phyloP scores from a whole-genome alignment of 208 protist species.

The Tetramitus jugosus region DNA sequence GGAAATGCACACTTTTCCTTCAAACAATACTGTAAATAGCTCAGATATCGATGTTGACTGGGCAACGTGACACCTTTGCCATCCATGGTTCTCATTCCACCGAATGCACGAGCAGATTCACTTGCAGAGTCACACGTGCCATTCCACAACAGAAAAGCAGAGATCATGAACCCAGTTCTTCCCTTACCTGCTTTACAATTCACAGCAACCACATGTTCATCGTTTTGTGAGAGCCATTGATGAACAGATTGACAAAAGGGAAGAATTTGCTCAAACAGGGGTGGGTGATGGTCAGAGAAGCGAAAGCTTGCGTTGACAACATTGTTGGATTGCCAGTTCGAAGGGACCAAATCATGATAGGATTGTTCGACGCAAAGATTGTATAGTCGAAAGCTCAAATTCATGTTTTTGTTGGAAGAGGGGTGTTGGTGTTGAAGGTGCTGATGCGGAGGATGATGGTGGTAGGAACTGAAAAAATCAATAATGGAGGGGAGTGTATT shows the following conservation, averaged over 20 bases:
- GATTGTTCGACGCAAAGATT: too few species aligned
- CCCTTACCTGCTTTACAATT: slow-evolving; percentile 90
- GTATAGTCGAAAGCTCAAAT: too few species aligned
- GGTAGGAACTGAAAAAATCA: too few species aligned
- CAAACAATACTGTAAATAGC: slow-evolving; percentile 54
- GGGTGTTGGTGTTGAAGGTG: too few species aligned
- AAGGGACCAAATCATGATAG: too few species aligned
- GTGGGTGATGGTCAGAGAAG: slow-evolving; percentile 84
- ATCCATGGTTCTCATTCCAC: slow-evolving; percentile 55
- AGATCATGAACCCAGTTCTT: slow-evolving; percentile 84
- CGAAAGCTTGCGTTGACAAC: slow-evolving; percentile 67
- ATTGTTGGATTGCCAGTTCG: too few species aligned
- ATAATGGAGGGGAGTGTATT: too few species aligned
- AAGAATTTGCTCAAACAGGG: slow-evolving; percentile 65
- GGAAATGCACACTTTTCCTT: slow-evolving; percentile 14
- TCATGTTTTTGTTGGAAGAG: too few species aligned
- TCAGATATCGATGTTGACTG: slow-evolving; percentile 55
- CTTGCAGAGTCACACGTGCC: slow-evolving; percentile 42
- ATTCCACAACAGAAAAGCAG: slow-evolving; percentile 57
- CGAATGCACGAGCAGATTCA: slow-evolving; percentile 60
- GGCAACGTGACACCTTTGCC: slow-evolving; percentile 76
- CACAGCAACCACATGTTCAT: slow-evolving; percentile 67
- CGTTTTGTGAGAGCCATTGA: slow-evolving; percentile 42
- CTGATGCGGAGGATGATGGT: too few species aligned
- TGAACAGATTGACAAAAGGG: slow-evolving; percentile 39